Evolutionary conservation across 768 basidiomycete species (phyloP), one percentile per base, ranked within the genome.

Genomic region (Lenzites betulinus): DNA sequence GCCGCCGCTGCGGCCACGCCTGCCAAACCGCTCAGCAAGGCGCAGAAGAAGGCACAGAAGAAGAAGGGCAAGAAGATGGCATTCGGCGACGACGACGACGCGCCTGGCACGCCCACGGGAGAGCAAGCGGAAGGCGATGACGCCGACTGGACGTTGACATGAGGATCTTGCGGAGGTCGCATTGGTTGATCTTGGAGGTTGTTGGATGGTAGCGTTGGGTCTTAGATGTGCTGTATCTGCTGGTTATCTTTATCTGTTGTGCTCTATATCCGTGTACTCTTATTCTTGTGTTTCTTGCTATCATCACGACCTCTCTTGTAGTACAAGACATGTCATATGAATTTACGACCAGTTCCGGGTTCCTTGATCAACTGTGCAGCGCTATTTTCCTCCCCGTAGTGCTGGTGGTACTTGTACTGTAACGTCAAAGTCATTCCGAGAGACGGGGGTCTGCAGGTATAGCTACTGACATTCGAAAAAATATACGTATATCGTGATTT

Each of bases 51-150:
- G 53, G 47, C 25, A 2, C 58, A 54, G 38, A 63, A 66, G 55
- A 62, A 59, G 55, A 64, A 64, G 57, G 59, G 59, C 7, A 60
- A 61, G 48, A 59, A 57, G 47, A 44, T 54, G 12, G 33, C 22
- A 16, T 26, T 23, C 22, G 38, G 38, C 3, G 50, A 62, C 36
- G 60, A 52, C 54, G 43, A 56, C 6, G 56, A 58, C 6, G 39
- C 48, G 1, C 56, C 56, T 18, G 48, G 20, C 13, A 58, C 56
- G 7, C 56, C 56, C 8, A 42, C 55, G 12, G 53, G 22, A 3
- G 53, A 54, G 16, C 53, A 33, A 25, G 53, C 52, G 1, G 52
- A 36, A n/a, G 56, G 39, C 11, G 49, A 49, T 4, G 48, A 51
- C 39, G 55, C 49, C 16, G 56, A 48, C 22, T 58, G 56, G 56